A percentile compares a stretch with the other conserved stretches of the same genome.
phyloP scores from a whole-genome alignment of 805 yeast species.

The Yamadazyma olivae region DNA sequence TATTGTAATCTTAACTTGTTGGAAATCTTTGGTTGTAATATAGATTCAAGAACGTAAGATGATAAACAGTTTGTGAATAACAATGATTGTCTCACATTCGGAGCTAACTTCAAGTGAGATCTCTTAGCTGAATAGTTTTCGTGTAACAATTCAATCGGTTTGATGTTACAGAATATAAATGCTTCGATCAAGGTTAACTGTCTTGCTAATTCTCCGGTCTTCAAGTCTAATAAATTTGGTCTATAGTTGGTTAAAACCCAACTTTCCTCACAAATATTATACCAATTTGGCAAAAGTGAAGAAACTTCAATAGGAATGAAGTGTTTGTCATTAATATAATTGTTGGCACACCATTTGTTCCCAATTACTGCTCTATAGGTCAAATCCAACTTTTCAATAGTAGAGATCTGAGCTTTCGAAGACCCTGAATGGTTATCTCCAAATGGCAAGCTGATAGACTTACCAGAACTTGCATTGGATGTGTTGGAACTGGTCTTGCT shows the following conservation, averaged over 20 bases:
- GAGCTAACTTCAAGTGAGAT: slow-evolving; percentile 55
- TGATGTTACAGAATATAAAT: slow-evolving; percentile 58
- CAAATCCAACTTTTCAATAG: slow-evolving; percentile 49
- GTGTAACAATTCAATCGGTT: slow-evolving; percentile 63
- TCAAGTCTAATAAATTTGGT: slow-evolving; percentile 52
- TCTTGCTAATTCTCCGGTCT: slow-evolving; percentile 73
- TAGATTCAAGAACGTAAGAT: slow-evolving; percentile 68
- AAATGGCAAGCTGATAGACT: slow-evolving; percentile 39
- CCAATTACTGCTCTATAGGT: slow-evolving; percentile 54
- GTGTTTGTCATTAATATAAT: slow-evolving; percentile 26
- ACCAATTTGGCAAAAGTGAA: slow-evolving; percentile 45
- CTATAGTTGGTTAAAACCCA: slow-evolving; percentile 58
- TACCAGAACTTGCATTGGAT: slow-evolving; percentile 36
- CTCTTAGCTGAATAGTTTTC: slow-evolving; percentile 61
- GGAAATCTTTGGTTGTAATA: slow-evolving; percentile 51
- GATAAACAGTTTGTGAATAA: slow-evolving; percentile 70
- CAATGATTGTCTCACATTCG: slow-evolving; percentile 59
- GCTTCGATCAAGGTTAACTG: slow-evolving; percentile 75
- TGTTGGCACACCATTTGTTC: slow-evolving; percentile 42
- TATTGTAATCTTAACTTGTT: slow-evolving; percentile 51
- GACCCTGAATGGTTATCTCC: slow-evolving; percentile 42
- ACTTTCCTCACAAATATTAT: slow-evolving; percentile 46
- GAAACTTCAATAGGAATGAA: slow-evolving; percentile 31
- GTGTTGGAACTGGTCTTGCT: slow-evolving; percentile 50
- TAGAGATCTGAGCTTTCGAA: slow-evolving; percentile 31